Conservation (phyloP, 257 asterid species). For the Vinca minor region DNA sequence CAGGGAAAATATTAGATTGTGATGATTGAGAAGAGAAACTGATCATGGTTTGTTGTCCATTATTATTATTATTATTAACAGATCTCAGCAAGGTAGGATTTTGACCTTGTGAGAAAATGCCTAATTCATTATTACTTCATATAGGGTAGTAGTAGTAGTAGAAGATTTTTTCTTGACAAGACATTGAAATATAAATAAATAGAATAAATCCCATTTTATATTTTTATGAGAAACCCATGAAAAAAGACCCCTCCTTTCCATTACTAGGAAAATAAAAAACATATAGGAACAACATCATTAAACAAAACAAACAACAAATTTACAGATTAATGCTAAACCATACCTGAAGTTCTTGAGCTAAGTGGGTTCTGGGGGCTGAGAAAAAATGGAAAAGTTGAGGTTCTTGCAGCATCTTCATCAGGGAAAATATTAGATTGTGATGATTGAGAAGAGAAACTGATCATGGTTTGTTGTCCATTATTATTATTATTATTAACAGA, state of each 20-base stretch:
- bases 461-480: constrained; percentile 27
- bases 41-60: constrained; percentile 30
- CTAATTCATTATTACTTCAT: constrained; percentile 19
- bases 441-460: constrained; percentile 28
- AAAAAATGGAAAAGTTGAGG: constrained; percentile 25
- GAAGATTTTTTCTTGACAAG: constrained; percentile 25
- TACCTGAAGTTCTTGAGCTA: constrained; percentile 22
- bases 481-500: constrained; percentile 23
- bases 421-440: constrained; percentile 10
- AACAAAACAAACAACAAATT: constrained; percentile 2
- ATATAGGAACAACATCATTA: constrained; percentile 15
- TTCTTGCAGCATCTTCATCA: constrained; percentile 17
- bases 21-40: constrained; percentile 27
- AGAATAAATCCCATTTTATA: not conserved
- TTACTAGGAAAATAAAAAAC: constrained; percentile 8
- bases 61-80: constrained; percentile 15
- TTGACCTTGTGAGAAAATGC: constrained; percentile 14
- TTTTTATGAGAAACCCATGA: constrained; percentile 2
- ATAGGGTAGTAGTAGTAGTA: no score
- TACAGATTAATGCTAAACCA: constrained; percentile 15
- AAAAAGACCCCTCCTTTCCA: constrained; percentile 17
- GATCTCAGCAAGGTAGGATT: constrained; percentile 27
- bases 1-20: constrained; percentile 7
- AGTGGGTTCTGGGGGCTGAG: constrained; percentile 18
- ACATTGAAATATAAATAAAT: no score